Percentiles rank a stretch among this genome's conserved stretches.
Evolutionary conservation across 768 basidiomycete species (phyloP).

Genomic region (Lentinula boryana): DNA sequence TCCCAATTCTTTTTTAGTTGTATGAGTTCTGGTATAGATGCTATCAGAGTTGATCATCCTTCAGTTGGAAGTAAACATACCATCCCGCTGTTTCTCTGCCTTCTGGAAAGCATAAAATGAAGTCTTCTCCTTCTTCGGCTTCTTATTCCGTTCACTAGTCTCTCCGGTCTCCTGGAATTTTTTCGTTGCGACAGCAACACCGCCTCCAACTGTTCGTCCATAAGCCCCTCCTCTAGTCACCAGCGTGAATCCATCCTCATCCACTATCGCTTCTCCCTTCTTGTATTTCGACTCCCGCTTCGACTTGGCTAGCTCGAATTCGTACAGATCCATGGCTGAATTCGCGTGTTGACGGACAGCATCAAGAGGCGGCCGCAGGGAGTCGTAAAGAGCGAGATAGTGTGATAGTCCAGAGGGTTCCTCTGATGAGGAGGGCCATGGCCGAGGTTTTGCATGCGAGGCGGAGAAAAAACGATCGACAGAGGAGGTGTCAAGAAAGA

Average conservation of each 20-base stretch:
- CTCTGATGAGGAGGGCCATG: slow-evolving; percentile 57
- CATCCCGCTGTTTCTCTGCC: slow-evolving; percentile 81
- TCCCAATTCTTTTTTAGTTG: slow-evolving; percentile 80
- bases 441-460: slow-evolving; percentile 39
- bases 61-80: slow-evolving; percentile 33
- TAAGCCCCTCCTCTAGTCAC: slow-evolving; percentile 91
- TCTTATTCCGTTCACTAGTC: slow-evolving; percentile 37
- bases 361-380: slow-evolving; percentile 73
- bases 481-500: slow-evolving; percentile 65
- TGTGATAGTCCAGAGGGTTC: slow-evolving; percentile 68
- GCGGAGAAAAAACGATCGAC: slow-evolving; percentile 58
- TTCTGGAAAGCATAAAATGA: slow-evolving; percentile 89
- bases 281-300: slow-evolving; percentile 56
- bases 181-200: slow-evolving; percentile 58
- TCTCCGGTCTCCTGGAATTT: slow-evolving; percentile 57
- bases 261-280: slow-evolving; percentile 85
- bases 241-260: slow-evolving; percentile 92
- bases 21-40: slow-evolving; percentile 48
- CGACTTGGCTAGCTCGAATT: slow-evolving; percentile 58
- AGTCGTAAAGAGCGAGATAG: slow-evolving; percentile 57
- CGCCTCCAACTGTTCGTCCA: slow-evolving; percentile 83
- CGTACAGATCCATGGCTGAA: slow-evolving; percentile 69
- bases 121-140: slow-evolving; percentile 62
- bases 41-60: not conserved
- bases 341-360: slow-evolving; percentile 75